Conservation (phyloP, 768 basidiomycete species). For the Podaxis pistillaris region DNA sequence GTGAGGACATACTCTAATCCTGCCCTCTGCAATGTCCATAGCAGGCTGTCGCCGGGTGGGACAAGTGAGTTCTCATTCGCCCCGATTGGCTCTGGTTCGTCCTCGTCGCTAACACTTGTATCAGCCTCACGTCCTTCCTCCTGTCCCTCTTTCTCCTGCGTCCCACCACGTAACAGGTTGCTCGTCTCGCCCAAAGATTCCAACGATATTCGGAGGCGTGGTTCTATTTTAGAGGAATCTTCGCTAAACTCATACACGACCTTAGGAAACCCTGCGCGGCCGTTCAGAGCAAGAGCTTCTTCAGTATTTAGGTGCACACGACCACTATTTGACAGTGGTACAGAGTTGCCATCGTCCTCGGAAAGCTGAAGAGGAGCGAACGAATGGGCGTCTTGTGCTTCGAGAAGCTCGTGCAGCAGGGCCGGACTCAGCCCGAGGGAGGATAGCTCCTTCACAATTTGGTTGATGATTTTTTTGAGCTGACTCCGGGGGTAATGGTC, state of each 20-base stretch:
- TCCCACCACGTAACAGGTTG: conserved; percentile 3
- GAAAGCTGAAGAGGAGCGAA: neutral
- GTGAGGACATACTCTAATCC: conserved; percentile 2
- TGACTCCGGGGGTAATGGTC: conserved; percentile 26
- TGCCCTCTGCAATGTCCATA: conserved; percentile 21
- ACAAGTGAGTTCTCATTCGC: conserved; percentile 4
- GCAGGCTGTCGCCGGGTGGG: conserved; percentile 13
- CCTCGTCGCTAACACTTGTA: conserved; percentile 8
- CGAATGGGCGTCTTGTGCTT: neutral
- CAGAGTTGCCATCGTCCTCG: neutral
- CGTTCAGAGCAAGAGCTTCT: neutral
- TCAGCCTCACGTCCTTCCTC: neutral
- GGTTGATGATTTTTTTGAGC: conserved; percentile 90
- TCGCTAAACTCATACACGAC: conserved; percentile 59
- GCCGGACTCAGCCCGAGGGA: conserved; percentile 60
- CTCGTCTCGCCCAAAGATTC: conserved; percentile 20
- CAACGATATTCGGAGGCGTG: conserved; percentile 55
- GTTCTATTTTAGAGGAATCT: conserved; percentile 48
- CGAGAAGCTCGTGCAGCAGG: conserved; percentile 44
- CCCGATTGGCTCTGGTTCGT: conserved; percentile 2
- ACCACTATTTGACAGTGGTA: neutral
- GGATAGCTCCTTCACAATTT: conserved; percentile 75
- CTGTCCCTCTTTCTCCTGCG: neutral
- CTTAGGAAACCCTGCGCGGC: conserved; percentile 16
- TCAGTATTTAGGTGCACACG: neutral